Base-by-base conservation (phyloP, 2,329 filamentous ascomycete genomes). In the Cladophialophora immunda region DNA sequence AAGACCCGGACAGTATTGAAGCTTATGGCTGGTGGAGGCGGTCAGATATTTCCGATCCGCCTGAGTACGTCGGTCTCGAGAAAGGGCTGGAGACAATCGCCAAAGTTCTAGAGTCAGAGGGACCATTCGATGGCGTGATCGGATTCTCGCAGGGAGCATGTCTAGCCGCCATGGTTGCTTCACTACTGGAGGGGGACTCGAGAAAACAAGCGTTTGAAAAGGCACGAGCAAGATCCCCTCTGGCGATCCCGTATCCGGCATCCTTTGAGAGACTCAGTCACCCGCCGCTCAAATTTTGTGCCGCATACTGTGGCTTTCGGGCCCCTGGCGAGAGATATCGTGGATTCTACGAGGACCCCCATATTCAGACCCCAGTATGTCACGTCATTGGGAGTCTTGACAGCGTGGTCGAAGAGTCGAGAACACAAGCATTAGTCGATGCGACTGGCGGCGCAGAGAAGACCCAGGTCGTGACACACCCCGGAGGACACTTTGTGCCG, bases 401-500 rank as follows among this genome's bases (percentile, higher is more conserved):
- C 81, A 92, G 90, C 2, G 92, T 97, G 0, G 94, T 98, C 0
- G 92, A 93, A 34, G 94, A 97, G 81, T 79, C 79, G 61, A 83
- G 92, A 74, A 92, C 88, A 76, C 82, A 86, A 73, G 85, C 82
- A 25, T 79, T 97, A 65, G 84, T 91, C 2, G 88, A 93, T 27
- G 83, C 85, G 55, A 92, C 89, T 77, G 84, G 77, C 69, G 83
- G 83, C 54, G 83, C 75, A 82, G 87, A 70, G 75, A 73, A 86
- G 71, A 79, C 76, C 53, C 82, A 84, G 72, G 83, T 87, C 60
- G 83, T 90, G 60, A 87, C 90, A 73, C 93, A 97, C 78, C 94
- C 94, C 1, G 94, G 94, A 7, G 94, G 94, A 0, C 94, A 98
- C 78, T 93, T 97, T 75, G 86, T 97, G 74, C 94, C 94, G 0